Evolutionary conservation across 148 eudicot species (phyloP), one percentile per base, ranked within the genome.

Genomic region (Chenopodium suecicum): DNA sequence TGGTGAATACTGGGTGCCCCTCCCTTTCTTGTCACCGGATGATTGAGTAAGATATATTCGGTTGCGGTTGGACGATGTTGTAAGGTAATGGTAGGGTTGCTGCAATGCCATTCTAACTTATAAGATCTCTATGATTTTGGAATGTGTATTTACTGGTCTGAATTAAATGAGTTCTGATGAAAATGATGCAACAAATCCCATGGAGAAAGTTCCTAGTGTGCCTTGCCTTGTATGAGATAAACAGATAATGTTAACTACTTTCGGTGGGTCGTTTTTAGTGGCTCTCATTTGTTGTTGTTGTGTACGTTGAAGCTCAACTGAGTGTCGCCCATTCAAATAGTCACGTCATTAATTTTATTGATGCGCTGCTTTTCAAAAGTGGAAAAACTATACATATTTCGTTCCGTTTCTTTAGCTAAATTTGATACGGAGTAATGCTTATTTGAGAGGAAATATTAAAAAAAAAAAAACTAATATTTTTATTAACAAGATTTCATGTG

Each of bases 21-120:
- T 64, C 29, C 83, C 88, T 75, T 88, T 84, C 69, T 76, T 77
- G 85, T 91, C 89, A 70, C 85, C 77, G 68, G 97, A 74, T 23
- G 87, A 82, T 81, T 82, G 90, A 67, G 81, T 81, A 85, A 89
- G 80, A 77, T 73, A 74, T 69, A 76, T 86, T 78, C 77, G 85
- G 69, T 4, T 56, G 9, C 70, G 80, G 9, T 50, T 75, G 37
- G 79, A 56, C 70, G 73, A 79, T 41, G 81, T 47, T n/a, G 81
- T 80, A 11, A 37, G 69, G 47, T 32, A 77, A 58, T 64, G 67
- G 65, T 68, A 74, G 25, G 75, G 78, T 47, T 81, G 77, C 77
- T 76, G 86, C 72, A 86, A 67, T 68, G 87, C 87, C 90, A 85
- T 85, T 74, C 23, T 41, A 20, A 11, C 4, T 20, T 48, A 63